phyloP scores from a whole-genome alignment of 306 rosid species.

The Gleditsia sinensis region DNA sequence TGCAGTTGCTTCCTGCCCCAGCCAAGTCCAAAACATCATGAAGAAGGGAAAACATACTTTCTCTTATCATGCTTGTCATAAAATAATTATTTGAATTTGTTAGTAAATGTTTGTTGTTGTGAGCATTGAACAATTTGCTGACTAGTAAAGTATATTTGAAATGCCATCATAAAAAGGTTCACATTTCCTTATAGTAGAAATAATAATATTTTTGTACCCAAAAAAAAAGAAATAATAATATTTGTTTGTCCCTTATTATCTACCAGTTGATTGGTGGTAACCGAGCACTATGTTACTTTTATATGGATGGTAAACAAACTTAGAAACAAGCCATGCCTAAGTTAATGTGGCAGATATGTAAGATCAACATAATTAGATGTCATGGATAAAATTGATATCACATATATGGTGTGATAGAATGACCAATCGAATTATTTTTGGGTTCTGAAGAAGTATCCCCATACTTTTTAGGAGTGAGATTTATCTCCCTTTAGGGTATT shows the following conservation, averaged over 20 bases:
- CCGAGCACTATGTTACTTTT: neutral
- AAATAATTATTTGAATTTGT: conserved; percentile 49
- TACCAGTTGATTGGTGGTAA: neutral
- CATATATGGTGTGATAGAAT: neutral
- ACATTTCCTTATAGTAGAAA: conserved; percentile 33
- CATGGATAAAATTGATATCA: neutral
- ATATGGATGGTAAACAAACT: neutral
- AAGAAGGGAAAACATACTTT: conserved; percentile 37
- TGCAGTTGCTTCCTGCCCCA: conserved; percentile 88
- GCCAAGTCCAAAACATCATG: conserved; percentile 68
- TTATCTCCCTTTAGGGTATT: no score
- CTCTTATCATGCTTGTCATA: conserved; percentile 29
- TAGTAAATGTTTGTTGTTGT: conserved; percentile 44
- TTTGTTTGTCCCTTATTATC: neutral
- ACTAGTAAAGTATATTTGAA: conserved; percentile 25
- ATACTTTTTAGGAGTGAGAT: no score
- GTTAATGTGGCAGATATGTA: neutral
- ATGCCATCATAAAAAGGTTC: conserved; percentile 8
- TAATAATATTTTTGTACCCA: no score
- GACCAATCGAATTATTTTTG: no score
- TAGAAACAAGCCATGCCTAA: neutral
- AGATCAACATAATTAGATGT: neutral
- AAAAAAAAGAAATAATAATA: no score
- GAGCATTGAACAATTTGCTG: conserved; percentile 37
- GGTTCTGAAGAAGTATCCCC: no score